Conservation (phyloP, 441 rosid species). For the Biscutella laevigata region DNA sequence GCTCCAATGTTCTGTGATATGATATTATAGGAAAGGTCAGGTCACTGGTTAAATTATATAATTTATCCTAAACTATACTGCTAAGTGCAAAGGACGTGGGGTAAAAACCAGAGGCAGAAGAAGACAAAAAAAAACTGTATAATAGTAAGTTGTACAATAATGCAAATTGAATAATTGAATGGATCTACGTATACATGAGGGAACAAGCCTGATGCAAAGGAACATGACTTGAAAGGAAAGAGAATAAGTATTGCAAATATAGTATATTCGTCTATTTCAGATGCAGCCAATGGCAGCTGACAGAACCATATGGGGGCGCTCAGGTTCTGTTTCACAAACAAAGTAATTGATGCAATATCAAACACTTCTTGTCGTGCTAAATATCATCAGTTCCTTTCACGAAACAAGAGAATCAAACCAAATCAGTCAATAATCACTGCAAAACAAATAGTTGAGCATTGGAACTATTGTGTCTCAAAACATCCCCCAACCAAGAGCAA, state of each 20-base stretch:
- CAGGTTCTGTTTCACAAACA: conserved; percentile 24
- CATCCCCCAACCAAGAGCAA: conserved; percentile 3
- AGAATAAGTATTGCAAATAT: conserved; percentile 29
- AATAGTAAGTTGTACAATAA: conserved; percentile 16
- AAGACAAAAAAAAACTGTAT: conserved; percentile 9
- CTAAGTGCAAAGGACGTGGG: conserved; percentile 5
- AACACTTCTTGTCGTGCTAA: conserved; percentile 27
- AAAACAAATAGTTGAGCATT: conserved; percentile 15
- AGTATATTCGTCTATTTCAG: conserved; percentile 28
- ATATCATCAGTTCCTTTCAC: conserved; percentile 21
- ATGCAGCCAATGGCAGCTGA: conserved; percentile 41
- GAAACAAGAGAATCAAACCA: conserved; percentile 18
- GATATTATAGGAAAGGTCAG: conserved; percentile 16
- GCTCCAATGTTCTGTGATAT: conserved; percentile 73
- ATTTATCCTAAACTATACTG: neutral
- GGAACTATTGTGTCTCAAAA: conserved; percentile 11
- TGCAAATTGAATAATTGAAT: conserved; percentile 21
- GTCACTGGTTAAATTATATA: neutral
- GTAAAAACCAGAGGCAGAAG: conserved; percentile 8
- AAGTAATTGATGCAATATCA: conserved; percentile 16
- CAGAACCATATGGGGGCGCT: conserved; percentile 36
- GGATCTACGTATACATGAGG: conserved; percentile 17
- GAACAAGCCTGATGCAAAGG: conserved; percentile 34
- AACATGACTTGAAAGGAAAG: conserved; percentile 30
- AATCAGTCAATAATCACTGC: conserved; percentile 16